Evolutionary conservation across 2,329 filamentous ascomycete species (phyloP), one percentile per base, ranked within the genome.

Genomic region (Xylaria hypoxylon): DNA sequence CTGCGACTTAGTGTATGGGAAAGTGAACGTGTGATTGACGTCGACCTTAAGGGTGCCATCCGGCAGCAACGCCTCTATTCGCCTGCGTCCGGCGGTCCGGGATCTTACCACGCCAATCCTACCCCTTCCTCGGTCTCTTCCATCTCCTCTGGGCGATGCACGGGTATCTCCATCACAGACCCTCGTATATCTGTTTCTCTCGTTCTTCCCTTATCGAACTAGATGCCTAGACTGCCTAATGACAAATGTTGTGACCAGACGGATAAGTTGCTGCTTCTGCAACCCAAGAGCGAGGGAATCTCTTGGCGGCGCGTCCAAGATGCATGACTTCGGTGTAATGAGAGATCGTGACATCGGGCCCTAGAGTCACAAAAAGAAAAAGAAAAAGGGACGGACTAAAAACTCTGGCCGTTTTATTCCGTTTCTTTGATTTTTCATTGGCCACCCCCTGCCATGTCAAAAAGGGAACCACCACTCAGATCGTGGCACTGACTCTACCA

Each of bases 221-320:
- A 44, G 31, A 33, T 42, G 6, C 15, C 24, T 50, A 33, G n/a
- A 45, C 26, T 52, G 28, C 19, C 42, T 28, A 42, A 22, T 22
- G 35, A 38, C 35, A 15, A 38, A 15, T 38, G 13, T 38, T 15
- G 35, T 28, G 52, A 38, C 35, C 3, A 24, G 19, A 44, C 48
- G 40, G 53, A 48, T 66, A 47, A n/a, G 15, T 55, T 59, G 33
- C 53, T 58, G 58, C 28, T 45, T 40, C 52, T 66, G 59, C 64
- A 62, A 53, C 40, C 48, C 33, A 59, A 47, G 38, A 55, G 53
- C 40, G 50, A 63, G 40, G 48, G 56, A 38, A 47, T 11, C 31
- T 53, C 64, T 63, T 63, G 64, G 59, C 64, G 45, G 35, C 35
- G 55, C 53, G 53, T 66, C 53, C 58, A 50, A 62, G 22, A 45